Conservation (phyloP, 495 filamentous ascomycete species). For the Astrothelium macrocarpum region DNA sequence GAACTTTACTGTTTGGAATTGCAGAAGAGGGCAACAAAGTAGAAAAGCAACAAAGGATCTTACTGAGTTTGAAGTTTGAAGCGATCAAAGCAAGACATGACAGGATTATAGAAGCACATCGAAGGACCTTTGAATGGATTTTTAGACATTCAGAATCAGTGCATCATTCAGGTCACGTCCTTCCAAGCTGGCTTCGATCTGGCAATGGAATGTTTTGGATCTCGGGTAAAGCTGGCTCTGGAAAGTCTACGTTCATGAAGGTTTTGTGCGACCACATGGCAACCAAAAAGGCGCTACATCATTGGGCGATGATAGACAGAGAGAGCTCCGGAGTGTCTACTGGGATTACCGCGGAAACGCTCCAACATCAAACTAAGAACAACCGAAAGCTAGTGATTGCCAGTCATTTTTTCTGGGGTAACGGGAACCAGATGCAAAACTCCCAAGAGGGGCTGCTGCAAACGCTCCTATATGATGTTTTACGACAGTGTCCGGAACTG, state of each 20-base stretch:
- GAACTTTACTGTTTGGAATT: neutral
- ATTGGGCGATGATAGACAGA: neutral
- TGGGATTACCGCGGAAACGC: neutral
- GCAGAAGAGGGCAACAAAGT: neutral
- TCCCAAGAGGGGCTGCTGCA: slow-evolving; percentile 37
- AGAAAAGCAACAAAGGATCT: neutral
- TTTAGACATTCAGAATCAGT: neutral
- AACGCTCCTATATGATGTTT: slow-evolving; percentile 35
- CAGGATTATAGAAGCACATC: neutral
- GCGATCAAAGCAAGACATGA: neutral
- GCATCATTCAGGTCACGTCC: too few species aligned
- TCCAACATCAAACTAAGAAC: neutral
- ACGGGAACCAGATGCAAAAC: slow-evolving; percentile 32
- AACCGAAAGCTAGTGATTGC: slow-evolving; percentile 16
- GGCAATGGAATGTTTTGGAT: slow-evolving; percentile 1
- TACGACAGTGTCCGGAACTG: slow-evolving; percentile 25
- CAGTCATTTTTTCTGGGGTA: slow-evolving; percentile 41
- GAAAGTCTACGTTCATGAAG: neutral
- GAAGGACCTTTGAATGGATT: neutral
- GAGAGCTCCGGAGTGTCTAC: too few species aligned
- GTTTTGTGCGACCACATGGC: neutral
- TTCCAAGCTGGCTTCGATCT: neutral
- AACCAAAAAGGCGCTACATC: neutral
- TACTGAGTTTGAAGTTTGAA: neutral
- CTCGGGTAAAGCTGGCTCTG: slow-evolving; percentile 2